phyloP scores from a whole-genome alignment of 2,329 filamentous ascomycete species.

The Didymella exigua region DNA sequence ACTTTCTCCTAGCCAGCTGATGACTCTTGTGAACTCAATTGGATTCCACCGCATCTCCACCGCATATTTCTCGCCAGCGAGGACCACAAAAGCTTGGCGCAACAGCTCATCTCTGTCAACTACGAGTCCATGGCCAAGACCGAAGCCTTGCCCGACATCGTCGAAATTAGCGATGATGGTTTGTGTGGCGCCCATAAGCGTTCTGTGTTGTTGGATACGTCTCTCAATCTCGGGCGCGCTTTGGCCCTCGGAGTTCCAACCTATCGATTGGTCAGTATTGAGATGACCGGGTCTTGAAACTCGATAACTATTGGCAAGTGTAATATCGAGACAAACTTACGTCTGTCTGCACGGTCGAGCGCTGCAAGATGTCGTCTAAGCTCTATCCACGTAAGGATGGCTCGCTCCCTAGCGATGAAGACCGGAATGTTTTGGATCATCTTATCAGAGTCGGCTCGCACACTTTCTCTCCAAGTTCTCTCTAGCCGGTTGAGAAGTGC shows the following conservation, averaged over 20 bases:
- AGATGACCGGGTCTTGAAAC: conserved; percentile 1
- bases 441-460: conserved; percentile 35
- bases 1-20: conserved; percentile 38
- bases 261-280: conserved; percentile 24
- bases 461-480: conserved; percentile 38
- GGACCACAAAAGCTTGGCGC: conserved; percentile 40
- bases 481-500: conserved; percentile 39
- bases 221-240: conserved; percentile 38
- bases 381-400: conserved; percentile 45
- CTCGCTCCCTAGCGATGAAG: conserved; percentile 43
- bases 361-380: conserved; percentile 43
- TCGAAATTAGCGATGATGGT: conserved; percentile 41
- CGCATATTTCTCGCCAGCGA: conserved; percentile 42
- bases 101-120: conserved; percentile 40
- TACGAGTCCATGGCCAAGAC: conserved; percentile 22
- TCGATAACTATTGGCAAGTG: not conserved
- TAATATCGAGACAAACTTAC: conserved; percentile 29
- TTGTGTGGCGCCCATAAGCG: conserved; percentile 42
- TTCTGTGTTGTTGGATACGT: conserved; percentile 42
- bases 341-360: conserved; percentile 40
- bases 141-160: conserved; percentile 35
- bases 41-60: conserved; percentile 41
- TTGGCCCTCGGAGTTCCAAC: conserved; percentile 40
- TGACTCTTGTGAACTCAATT: conserved; percentile 37
- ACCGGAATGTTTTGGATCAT: conserved; percentile 35